Evolutionary conservation across 345 rosid species (phyloP).

Genomic region (Euphorbia peplus): DNA sequence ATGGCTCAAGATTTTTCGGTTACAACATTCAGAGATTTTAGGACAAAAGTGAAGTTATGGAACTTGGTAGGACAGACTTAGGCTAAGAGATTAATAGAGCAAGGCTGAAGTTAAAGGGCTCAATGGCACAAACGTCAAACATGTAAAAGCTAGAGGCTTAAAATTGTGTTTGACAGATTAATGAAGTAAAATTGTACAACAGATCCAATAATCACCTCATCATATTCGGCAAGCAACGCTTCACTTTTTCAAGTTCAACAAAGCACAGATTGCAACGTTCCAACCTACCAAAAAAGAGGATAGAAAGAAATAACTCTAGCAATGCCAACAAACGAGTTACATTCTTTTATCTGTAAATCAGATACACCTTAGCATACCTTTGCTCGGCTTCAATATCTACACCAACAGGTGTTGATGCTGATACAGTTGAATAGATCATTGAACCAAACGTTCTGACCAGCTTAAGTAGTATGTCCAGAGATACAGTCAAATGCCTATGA

Average conservation of each 20-base stretch:
- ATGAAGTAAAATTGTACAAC: too few species aligned
- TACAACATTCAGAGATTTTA: too few species aligned
- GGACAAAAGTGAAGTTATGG: too few species aligned
- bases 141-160: too few species aligned
- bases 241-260: conserved; percentile 86
- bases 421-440: conserved; percentile 69
- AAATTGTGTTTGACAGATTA: too few species aligned
- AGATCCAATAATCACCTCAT: conserved; percentile 22
- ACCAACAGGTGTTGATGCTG: conserved; percentile 82
- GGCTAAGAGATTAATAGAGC: too few species aligned
- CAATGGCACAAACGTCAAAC: too few species aligned
- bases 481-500: conserved; percentile 73
- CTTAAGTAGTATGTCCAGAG: conserved; percentile 82
- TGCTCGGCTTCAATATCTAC: conserved; percentile 97
- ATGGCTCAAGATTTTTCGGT: too few species aligned
- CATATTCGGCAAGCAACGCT: conserved; percentile 53
- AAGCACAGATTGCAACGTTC: conserved; percentile 85
- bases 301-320: conserved; percentile 10
- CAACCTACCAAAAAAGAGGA: conserved; percentile 39
- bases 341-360: neutral
- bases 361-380: conserved; percentile 45
- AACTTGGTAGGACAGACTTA: too few species aligned
- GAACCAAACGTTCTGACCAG: conserved; percentile 80
- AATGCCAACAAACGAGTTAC: neutral
- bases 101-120: too few species aligned